Percentiles rank a stretch among this genome's conserved stretches.
These are phyloP conservation scores for Yamadazyma kanchanaburiensis DNA, from an alignment of 1,139 yeast species.

Conservation along the genomic window DNA sequence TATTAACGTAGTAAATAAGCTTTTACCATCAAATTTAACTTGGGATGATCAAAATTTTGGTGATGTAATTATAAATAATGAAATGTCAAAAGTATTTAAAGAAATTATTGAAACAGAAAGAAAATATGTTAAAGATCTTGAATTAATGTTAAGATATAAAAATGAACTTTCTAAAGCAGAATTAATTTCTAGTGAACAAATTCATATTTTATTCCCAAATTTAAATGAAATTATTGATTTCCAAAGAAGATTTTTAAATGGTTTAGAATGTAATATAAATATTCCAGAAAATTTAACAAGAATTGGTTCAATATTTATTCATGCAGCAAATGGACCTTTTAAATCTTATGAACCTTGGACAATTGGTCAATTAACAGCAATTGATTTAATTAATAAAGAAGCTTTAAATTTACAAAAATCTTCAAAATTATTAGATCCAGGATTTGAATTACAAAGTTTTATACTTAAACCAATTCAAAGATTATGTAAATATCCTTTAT, in stretches of 20 bases:
- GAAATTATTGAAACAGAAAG: slow-evolving; percentile 90
- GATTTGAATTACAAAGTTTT: slow-evolving; percentile 85
- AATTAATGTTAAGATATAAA: slow-evolving; percentile 65
- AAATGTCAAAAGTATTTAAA: slow-evolving; percentile 72
- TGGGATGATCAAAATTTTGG: slow-evolving; percentile 15
- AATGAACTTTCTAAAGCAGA: slow-evolving; percentile 64
- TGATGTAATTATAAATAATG: slow-evolving; percentile 40
- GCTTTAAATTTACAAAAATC: slow-evolving; percentile 54
- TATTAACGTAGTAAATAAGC: slow-evolving; percentile 62
- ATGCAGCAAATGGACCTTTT: slow-evolving; percentile 75
- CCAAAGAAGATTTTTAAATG: slow-evolving; percentile 84
- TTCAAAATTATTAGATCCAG: slow-evolving; percentile 70
- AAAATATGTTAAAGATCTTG: slow-evolving; percentile 88
- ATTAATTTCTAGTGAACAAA: slow-evolving; percentile 71
- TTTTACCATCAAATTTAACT: slow-evolving; percentile 25
- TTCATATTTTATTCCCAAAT: slow-evolving; percentile 85
- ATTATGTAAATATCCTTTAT: slow-evolving; percentile 86
- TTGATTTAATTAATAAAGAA: slow-evolving; percentile 72
- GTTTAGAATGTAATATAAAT: slow-evolving; percentile 82
- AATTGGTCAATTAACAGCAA: slow-evolving; percentile 79
- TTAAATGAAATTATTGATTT: slow-evolving; percentile 81
- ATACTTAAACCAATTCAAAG: slow-evolving; percentile 93
- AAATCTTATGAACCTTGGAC: slow-evolving; percentile 91
- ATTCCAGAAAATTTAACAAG: slow-evolving; percentile 77
- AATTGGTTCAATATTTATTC: slow-evolving; percentile 82